Percentiles rank a stretch among this genome's conserved stretches.
These are phyloP conservation scores for Pelomyxa schiedti DNA, from an alignment of 78 protist species.

Conservation along the genomic window DNA sequence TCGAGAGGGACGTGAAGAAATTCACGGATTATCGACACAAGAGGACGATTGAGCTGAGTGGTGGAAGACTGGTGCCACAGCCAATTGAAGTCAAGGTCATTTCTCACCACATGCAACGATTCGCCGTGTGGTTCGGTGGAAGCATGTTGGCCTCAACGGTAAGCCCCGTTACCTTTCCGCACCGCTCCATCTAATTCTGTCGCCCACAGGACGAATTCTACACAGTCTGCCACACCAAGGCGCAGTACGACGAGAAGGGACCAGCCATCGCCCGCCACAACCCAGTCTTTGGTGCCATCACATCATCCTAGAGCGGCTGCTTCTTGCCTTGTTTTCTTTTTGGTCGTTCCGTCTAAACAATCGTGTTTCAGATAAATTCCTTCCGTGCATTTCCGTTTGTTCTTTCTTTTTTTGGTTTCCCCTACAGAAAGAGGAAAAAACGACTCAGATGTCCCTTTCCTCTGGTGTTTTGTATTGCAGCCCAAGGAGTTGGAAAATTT, in stretches of 20 bases:
- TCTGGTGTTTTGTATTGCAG: constrained; percentile 22
- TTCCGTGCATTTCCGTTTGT: too few species aligned
- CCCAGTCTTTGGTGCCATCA: constrained; percentile 60
- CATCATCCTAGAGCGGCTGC: too few species aligned
- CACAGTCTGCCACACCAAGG: constrained; percentile 79
- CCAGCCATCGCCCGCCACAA: constrained; percentile 81
- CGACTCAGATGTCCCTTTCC: constrained; percentile 12
- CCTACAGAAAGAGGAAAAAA: too few species aligned
- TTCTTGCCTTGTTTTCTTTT: too few species aligned
- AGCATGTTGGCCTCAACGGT: constrained; percentile 76
- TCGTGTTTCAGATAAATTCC: too few species aligned
- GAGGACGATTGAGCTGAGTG: constrained; percentile 43
- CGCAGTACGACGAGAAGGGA: constrained; percentile 91
- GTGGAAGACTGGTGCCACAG: constrained; percentile 61
- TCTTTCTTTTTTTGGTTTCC: too few species aligned
- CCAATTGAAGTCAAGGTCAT: constrained; percentile 90
- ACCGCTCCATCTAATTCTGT: neutral
- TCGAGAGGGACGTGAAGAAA: constrained; percentile 82
- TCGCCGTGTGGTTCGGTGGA: constrained; percentile 98
- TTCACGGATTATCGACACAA: constrained; percentile 59
- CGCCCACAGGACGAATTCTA: constrained; percentile 73
- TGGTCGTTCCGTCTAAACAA: too few species aligned
- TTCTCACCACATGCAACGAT: constrained; percentile 83
- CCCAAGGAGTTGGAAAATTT: constrained; percentile 17
- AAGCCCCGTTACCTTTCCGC: neutral